These are phyloP conservation scores for Metschnikowia amazonensis DNA, from an alignment of 805 yeast genomes.

Conservation along the genomic window DNA sequence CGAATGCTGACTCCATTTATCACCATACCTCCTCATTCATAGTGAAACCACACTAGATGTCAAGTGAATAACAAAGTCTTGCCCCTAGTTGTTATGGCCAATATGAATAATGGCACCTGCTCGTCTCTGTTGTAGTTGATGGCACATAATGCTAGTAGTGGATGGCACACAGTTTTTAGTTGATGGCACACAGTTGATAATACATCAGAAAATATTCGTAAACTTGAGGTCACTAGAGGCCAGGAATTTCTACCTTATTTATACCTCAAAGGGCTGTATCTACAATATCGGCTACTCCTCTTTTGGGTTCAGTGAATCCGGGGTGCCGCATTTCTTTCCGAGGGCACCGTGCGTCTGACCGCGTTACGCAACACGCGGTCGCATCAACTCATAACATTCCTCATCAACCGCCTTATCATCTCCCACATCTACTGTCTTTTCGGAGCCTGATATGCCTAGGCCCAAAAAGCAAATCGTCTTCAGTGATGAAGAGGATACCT, in stretches of 20 bases:
- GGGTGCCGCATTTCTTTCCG: constrained; percentile 4
- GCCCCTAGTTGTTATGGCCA: no score
- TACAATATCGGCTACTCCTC: not conserved
- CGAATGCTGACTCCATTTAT: not conserved
- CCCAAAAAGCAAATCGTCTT: constrained; percentile 12
- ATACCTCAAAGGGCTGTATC: not conserved
- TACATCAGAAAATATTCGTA: no score
- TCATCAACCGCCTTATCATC: not conserved
- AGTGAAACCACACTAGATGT: no score
- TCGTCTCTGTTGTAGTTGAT: no score
- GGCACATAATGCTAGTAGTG: no score
- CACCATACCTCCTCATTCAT: no score
- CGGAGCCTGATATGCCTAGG: constrained; percentile 6
- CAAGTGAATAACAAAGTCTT: no score
- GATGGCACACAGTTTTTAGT: no score
- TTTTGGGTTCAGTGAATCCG: not conserved
- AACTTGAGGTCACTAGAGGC: no score
- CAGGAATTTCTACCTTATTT: not conserved
- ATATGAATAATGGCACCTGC: no score
- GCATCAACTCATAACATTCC: constrained; percentile 3
- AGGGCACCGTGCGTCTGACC: constrained; percentile 5
- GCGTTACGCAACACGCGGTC: constrained; percentile 5
- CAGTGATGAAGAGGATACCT: constrained; percentile 27
- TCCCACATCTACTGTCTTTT: not conserved
- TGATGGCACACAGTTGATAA: no score